phyloP scores from a whole-genome alignment of 495 filamentous ascomycete species.

The Aspergillus sclerotiicarbonarius region DNA sequence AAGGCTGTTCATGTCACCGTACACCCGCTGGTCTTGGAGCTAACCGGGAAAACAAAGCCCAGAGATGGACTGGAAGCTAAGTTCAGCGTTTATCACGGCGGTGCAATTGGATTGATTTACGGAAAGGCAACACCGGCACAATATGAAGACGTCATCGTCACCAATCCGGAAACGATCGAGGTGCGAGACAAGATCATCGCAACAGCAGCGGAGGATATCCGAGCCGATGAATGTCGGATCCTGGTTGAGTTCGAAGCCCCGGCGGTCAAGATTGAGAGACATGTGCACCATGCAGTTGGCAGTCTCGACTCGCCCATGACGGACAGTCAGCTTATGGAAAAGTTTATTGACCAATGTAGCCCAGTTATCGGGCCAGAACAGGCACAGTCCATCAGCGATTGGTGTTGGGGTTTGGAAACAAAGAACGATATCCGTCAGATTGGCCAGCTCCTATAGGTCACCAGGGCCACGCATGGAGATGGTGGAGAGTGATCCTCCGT shows the following conservation, averaged over 20 bases:
- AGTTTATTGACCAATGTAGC: slow-evolving; percentile 45
- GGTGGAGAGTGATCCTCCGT: background rate
- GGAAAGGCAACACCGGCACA: slow-evolving; percentile 49
- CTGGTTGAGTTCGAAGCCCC: slow-evolving; percentile 30
- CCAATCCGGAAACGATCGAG: slow-evolving; percentile 30
- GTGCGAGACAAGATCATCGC: slow-evolving; percentile 44
- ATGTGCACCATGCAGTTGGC: slow-evolving; percentile 50
- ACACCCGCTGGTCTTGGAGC: slow-evolving; percentile 52
- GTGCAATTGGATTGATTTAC: slow-evolving; percentile 46
- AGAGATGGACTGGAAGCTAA: slow-evolving; percentile 52
- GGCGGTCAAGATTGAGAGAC: slow-evolving; percentile 38
- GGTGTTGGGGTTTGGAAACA: slow-evolving; percentile 23
- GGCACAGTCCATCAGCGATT: background rate
- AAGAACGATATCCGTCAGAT: background rate
- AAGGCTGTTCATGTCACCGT: slow-evolving; percentile 34
- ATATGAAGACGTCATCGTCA: slow-evolving; percentile 47
- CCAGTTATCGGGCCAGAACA: slow-evolving; percentile 17
- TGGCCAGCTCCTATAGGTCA: slow-evolving; percentile 3
- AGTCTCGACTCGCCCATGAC: slow-evolving; percentile 48
- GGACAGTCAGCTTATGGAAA: slow-evolving; percentile 40
- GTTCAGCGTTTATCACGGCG: slow-evolving; percentile 55
- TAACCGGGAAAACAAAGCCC: slow-evolving; percentile 51
- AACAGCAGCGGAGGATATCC: slow-evolving; percentile 34
- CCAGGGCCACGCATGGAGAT: background rate
- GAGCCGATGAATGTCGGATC: slow-evolving; percentile 43